Evolutionary conservation across 108 stramenopile genomes (phyloP), one percentile per base, ranked within the genome.

Genomic region (Thalassiosira profunda): DNA sequence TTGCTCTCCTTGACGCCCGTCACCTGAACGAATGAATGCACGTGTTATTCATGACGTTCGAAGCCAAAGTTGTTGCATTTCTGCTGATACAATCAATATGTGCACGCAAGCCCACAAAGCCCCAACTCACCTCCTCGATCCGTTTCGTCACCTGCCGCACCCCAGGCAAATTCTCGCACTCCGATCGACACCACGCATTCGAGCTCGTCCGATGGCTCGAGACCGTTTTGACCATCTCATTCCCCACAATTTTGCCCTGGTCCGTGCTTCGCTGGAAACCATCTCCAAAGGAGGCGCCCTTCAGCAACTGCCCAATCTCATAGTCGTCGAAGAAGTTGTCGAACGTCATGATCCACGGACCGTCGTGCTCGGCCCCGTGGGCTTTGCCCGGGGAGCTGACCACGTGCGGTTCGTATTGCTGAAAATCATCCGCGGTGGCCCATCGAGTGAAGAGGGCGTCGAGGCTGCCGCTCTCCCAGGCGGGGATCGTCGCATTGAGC

Each of bases 271-370:
- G 26, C 24, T 70, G 28, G 48, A 69, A 70, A 14, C 72, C 78
- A 26, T 15, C 5, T 11, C 69, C 69, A 25, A 58, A 64, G 18
- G 45, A 43, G 3, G 71, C 77, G 4, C 77, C 77, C 17, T 58
- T 40, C 37, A 84, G 31, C 28, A 87, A 53, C 3, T 58, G 40
- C 14, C 72, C 38, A 52, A 74, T 71, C 49, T 87, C 86, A 30
- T 46, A 48, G 33, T 68, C 75, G 38, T 48, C 40, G 25, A 84
- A 8, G 44, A 87, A 87, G 24, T 71, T 58, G 38, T 85, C 81
- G 70, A 87, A 83, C 3, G 68, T 71, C 37, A 83, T 70, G 9
- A 87, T 61, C 83, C 83, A 87, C 14, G 86, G 86, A 10, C 79
- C 82, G 18, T 81, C 71, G 21, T 66, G 47, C 40, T 65, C 58